Conservation (phyloP, 495 filamentous ascomycete genomes). For the Coniosporium apollinis region DNA sequence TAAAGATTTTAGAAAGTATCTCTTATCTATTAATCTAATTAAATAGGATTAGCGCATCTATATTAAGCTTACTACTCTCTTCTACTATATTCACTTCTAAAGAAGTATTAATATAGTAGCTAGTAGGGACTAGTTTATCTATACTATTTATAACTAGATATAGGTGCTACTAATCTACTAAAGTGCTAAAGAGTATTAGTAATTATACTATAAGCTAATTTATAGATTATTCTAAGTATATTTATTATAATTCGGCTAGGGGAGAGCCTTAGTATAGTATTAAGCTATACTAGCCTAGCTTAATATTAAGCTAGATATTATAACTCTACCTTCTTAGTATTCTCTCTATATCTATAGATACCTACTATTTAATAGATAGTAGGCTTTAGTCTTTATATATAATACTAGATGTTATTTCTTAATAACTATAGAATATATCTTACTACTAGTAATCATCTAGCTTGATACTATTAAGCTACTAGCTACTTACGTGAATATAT, state of each 20-base stretch:
- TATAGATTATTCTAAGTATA: background rate
- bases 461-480: too few species aligned
- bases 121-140: background rate
- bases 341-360: background rate
- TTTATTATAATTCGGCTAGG: too few species aligned
- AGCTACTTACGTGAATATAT: too few species aligned
- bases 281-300: too few species aligned
- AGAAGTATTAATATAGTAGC: background rate
- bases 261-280: too few species aligned
- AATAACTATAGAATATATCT: background rate
- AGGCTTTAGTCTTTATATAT: background rate
- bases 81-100: background rate
- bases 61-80: background rate
- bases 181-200: background rate
- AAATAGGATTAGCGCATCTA: background rate
- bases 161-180: background rate
- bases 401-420: background rate
- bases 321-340: background rate
- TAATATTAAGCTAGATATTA: too few species aligned
- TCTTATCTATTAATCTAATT: background rate
- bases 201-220: background rate
- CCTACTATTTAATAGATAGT: background rate
- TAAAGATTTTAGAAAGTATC: background rate
- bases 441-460: too few species aligned
- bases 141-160: background rate